Conservation (phyloP, 1,139 yeast species). For the Keqinozyma sinolaborantium region DNA sequence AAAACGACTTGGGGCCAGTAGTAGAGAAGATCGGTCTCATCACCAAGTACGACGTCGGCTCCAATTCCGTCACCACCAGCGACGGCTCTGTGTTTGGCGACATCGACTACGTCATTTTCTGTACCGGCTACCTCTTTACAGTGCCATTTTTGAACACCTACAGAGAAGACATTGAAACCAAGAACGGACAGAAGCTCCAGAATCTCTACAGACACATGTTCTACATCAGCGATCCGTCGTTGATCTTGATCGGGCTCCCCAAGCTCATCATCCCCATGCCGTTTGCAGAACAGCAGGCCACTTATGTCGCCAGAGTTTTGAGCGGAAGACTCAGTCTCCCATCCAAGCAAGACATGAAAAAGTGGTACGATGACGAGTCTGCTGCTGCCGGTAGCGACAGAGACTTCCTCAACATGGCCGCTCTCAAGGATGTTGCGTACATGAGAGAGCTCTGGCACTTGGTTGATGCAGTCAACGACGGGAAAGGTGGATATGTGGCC, state of each 20-base stretch:
- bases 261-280: constrained; percentile 47
- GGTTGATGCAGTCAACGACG: background rate
- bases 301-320: constrained; percentile 38
- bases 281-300: constrained; percentile 44
- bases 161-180: constrained; percentile 16
- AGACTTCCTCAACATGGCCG: background rate
- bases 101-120: constrained; percentile 40
- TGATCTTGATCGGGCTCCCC: constrained; percentile 35
- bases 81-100: background rate
- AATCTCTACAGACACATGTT: constrained; percentile 42
- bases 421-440: background rate
- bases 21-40: background rate
- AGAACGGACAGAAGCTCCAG: constrained; percentile 28
- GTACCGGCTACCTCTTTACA: constrained; percentile 47
- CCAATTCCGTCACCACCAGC: background rate
- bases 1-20: constrained; percentile 23
- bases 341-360: constrained; percentile 23
- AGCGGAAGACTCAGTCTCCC: constrained; percentile 41
- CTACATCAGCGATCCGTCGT: constrained; percentile 41
- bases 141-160: constrained; percentile 38
- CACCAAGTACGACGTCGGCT: background rate
- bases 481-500: background rate
- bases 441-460: background rate
- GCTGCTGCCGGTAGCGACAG: constrained; percentile 1
- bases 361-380: constrained; percentile 17